Percentiles rank a stretch among this genome's conserved stretches.
Evolutionary conservation across 2,329 filamentous ascomycete genomes (phyloP).

Genomic region (Ophiostoma ips): DNA sequence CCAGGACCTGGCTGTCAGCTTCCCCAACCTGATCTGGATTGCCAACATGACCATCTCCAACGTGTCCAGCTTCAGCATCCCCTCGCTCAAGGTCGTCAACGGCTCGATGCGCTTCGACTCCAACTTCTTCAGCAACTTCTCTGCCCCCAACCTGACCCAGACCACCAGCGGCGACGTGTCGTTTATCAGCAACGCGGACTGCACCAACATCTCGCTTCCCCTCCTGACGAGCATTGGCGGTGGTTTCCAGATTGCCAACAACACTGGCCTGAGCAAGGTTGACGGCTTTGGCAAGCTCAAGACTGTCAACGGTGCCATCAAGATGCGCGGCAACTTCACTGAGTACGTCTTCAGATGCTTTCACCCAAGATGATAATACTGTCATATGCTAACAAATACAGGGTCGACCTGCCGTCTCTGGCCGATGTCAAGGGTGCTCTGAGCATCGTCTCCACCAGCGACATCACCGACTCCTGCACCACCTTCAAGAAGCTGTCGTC

Average conservation of each 20-base stretch:
- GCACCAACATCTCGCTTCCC: slow-evolving; percentile 66
- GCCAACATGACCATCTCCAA: slow-evolving; percentile 74
- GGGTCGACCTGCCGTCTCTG: slow-evolving; percentile 55
- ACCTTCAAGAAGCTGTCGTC: slow-evolving; percentile 33
- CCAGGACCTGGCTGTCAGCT: slow-evolving; percentile 50
- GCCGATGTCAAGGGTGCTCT: slow-evolving; percentile 58
- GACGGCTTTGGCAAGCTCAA: slow-evolving; percentile 54
- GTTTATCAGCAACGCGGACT: slow-evolving; percentile 46
- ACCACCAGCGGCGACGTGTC: slow-evolving; percentile 47
- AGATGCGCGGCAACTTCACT: slow-evolving; percentile 72
- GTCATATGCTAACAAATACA: slow-evolving; percentile 25
- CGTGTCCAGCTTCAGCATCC: slow-evolving; percentile 58
- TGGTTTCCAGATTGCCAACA: slow-evolving; percentile 80
- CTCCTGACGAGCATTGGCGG: slow-evolving; percentile 54
- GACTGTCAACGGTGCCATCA: slow-evolving; percentile 64
- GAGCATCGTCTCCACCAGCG: slow-evolving; percentile 51
- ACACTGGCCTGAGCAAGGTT: slow-evolving; percentile 57
- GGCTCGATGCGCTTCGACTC: slow-evolving; percentile 74
- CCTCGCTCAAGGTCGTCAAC: slow-evolving; percentile 58
- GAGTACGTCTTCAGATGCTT: slow-evolving; percentile 39
- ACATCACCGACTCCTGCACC: slow-evolving; percentile 43
- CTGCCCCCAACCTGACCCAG: slow-evolving; percentile 55
- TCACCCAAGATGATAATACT: background rate
- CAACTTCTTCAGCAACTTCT: slow-evolving; percentile 52
- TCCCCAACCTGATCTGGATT: slow-evolving; percentile 67